Conservation (phyloP, 306 rosid genomes). For the Vigna trinervia region DNA sequence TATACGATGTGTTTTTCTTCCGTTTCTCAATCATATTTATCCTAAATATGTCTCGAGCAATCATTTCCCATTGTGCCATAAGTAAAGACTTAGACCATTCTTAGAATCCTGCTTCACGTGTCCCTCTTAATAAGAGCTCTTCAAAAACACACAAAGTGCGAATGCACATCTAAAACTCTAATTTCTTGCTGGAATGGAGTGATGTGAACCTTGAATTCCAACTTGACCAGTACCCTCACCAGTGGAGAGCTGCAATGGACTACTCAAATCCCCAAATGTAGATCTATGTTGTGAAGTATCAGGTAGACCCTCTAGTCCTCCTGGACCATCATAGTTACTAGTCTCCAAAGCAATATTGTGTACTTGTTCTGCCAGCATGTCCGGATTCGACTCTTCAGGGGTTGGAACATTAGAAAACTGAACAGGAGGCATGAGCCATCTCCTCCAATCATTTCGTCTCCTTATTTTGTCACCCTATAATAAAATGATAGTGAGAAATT, state of each 20-base stretch:
- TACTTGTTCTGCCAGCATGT: conserved; percentile 55
- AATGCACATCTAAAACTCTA: conserved; percentile 54
- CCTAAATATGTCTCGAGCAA: conserved; percentile 47
- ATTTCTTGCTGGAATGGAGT: conserved; percentile 59
- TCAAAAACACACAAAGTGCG: conserved; percentile 37
- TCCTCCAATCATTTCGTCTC: conserved; percentile 70
- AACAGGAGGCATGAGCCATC: conserved; percentile 68
- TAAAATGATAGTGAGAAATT: conserved; percentile 12
- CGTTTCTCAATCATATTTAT: conserved; percentile 40
- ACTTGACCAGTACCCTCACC: conserved; percentile 50
- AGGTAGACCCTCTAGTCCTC: conserved; percentile 36
- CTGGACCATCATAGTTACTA: conserved; percentile 28
- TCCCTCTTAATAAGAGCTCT: conserved; percentile 34
- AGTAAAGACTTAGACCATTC: conserved; percentile 44
- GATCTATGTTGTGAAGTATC: conserved; percentile 44
- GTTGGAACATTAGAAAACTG: conserved; percentile 48
- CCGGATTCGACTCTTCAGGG: conserved; percentile 51
- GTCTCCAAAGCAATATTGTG: conserved; percentile 58
- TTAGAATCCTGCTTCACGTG: conserved; percentile 40
- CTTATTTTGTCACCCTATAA: conserved; percentile 83
- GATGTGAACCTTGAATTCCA: conserved; percentile 51
- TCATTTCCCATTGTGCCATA: conserved; percentile 48
- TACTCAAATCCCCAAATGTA: conserved; percentile 42
- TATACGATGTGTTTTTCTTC: conserved; percentile 44
- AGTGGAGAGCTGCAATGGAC: conserved; percentile 48